Percentiles rank a stretch among this genome's conserved stretches.
These are phyloP conservation scores for Nemania serpens DNA, from an alignment of 2,329 filamentous ascomycete species.

Conservation along the genomic window DNA sequence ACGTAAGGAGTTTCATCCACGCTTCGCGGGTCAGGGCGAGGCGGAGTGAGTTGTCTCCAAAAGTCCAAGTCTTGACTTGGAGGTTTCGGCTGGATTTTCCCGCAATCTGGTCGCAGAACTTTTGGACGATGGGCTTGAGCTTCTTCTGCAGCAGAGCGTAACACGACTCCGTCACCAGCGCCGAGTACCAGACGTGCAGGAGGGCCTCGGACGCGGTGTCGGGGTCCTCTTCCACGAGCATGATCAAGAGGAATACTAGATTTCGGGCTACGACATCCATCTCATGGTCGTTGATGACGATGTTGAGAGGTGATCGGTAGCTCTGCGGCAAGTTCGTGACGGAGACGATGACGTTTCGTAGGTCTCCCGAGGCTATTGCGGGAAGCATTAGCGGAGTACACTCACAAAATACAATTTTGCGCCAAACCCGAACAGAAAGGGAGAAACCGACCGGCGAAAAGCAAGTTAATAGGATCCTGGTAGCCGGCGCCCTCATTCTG, in stretches of 20 bases:
- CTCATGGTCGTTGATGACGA: constrained; percentile 15
- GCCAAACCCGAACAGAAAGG: no score
- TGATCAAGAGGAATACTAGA: constrained; percentile 7
- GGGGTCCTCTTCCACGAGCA: constrained; percentile 7
- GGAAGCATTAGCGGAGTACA: no score
- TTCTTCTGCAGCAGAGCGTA: constrained; percentile 5
- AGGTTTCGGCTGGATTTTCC: neutral
- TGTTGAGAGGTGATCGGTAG: constrained; percentile 12
- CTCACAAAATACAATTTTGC: no score
- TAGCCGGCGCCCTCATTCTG: constrained; percentile 17
- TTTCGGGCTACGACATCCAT: constrained; percentile 14
- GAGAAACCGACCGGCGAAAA: constrained; percentile 16
- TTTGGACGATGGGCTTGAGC: constrained; percentile 5
- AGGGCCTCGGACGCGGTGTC: neutral
- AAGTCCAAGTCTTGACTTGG: constrained; percentile 5
- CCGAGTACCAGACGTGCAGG: constrained; percentile 16
- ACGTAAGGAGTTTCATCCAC: constrained; percentile 1
- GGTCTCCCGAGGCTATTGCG: no score
- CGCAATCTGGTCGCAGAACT: constrained; percentile 4
- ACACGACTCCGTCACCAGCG: constrained; percentile 4
- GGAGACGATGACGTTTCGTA: constrained; percentile 18
- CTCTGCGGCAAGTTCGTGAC: constrained; percentile 9
- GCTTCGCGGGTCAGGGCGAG: constrained; percentile 8
- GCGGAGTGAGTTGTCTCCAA: constrained; percentile 3
- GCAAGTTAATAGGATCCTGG: constrained; percentile 4